Evolutionary conservation across 768 basidiomycete species (phyloP).

Genomic region (Boletus reticuloceps): DNA sequence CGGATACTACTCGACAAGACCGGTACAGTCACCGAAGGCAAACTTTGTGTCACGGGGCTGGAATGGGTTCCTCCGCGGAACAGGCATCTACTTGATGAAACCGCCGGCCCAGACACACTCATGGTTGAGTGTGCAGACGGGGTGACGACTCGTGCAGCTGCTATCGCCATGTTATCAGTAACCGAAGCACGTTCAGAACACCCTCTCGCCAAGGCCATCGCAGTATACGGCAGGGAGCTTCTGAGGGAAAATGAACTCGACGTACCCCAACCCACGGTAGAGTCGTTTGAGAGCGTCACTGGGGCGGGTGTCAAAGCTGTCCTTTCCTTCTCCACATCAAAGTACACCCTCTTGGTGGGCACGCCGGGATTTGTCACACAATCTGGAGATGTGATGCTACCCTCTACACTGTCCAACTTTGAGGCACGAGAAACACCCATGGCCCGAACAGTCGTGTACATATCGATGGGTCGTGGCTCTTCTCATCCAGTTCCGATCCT

Average conservation of each 20-base stretch:
- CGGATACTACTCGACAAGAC: conserved; percentile 94
- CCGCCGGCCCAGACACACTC: conserved; percentile 11
- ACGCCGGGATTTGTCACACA: conserved; percentile 69
- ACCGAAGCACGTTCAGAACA: conserved; percentile 94
- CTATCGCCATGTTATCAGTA: conserved; percentile 80
- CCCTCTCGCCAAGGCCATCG: conserved; percentile 92
- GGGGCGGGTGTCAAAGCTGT: conserved; percentile 84
- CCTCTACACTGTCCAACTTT: conserved; percentile 59
- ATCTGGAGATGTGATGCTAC: conserved; percentile 50
- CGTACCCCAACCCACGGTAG: conserved; percentile 53
- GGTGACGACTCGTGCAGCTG: conserved; percentile 50
- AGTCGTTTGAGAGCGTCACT: conserved; percentile 82
- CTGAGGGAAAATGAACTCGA: conserved; percentile 41
- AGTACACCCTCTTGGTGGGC: conserved; percentile 68
- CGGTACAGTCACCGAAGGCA: conserved; percentile 95
- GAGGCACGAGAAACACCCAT: conserved; percentile 64
- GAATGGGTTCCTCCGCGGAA: conserved; percentile 62
- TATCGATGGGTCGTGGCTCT: conserved; percentile 53
- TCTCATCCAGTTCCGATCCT: conserved; percentile 57
- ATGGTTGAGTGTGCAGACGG: conserved; percentile 53
- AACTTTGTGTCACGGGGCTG: conserved; percentile 74
- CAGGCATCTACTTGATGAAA: conserved; percentile 16
- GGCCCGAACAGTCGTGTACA: conserved; percentile 87
- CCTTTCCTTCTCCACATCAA: conserved; percentile 51
- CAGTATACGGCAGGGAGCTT: conserved; percentile 71